Base-by-base conservation (phyloP, 495 filamentous ascomycete species). In the Pseudotulostoma volvatum region DNA sequence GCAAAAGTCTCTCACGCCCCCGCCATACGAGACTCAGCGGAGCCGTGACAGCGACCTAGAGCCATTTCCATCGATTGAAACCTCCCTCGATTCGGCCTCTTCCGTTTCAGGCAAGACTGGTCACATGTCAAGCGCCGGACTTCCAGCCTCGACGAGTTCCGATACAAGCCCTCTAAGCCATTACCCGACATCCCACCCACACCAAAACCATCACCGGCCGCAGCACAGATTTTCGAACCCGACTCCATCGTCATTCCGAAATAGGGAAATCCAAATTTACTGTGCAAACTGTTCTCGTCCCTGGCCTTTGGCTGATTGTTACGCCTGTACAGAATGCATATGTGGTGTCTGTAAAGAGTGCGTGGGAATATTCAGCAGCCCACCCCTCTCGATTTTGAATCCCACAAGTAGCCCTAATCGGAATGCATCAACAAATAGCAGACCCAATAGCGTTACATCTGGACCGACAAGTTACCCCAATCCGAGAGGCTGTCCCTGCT, bases 301-400 rank as follows among this genome's bases (percentile, higher is more conserved):
- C 2, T 84, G 77, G 42, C 56, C 79, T 2, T 56, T 94, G 33
- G 76, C 74, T 41, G 79, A 87, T 41, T 84, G 80, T 20, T 94
- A 81, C 51, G 86, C 86, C 9, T 94, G 86, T 57, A 93, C 85
- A 0, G 85, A 93, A 52, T 94, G 86, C 53, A 93, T 94, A 36
- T 90, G 83, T 51, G 86, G 86, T 1, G 69, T 93, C 34, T 94
- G 86, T 50, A 77, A 73, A 38, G 79, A 81, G 31, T 94, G 86
- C 42, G 83, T 93, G 13, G 74, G 81, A 44, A 74, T 81, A 44
- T 70, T 90, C 14, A 63, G 60, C 42, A 68, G 60, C 36, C 62
- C 64, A 7, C 59, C 60, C 0, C 40, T 50, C 5, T 56, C 55
- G 1, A 61, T 61, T 46, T 43, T 59, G 25, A 63, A 53, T 33